Conservation (phyloP, 331 rosid species). For the Stylosanthes scabra region DNA sequence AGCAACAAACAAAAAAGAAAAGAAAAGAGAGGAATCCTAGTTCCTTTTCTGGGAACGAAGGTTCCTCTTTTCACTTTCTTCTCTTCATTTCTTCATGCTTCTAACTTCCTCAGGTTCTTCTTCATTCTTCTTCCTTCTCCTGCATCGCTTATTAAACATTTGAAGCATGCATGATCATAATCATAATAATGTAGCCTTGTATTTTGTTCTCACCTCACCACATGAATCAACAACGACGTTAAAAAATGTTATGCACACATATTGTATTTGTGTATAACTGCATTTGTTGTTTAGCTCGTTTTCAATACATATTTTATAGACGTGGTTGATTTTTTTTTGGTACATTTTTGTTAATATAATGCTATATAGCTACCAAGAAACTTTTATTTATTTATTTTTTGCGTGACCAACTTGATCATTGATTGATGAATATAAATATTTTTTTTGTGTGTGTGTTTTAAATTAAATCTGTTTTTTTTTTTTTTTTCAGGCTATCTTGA, state of each 20-base stretch:
- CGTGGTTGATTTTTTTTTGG: too few relatives aligned
- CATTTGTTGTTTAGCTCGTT: too few relatives aligned
- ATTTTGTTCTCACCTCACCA: not conserved
- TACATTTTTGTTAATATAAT: too few relatives aligned
- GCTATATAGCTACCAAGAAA: not conserved
- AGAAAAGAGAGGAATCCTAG: constrained; percentile 51
- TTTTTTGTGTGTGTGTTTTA: not conserved
- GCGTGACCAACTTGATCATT: not conserved
- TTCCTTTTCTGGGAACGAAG: constrained; percentile 55
- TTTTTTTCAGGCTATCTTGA: constrained; percentile 32
- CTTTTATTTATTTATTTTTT: not conserved
- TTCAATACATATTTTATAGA: too few relatives aligned
- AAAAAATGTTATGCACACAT: too few relatives aligned
- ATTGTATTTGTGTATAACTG: too few relatives aligned
- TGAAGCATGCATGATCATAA: not conserved
- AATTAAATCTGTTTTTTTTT: constrained; percentile 3
- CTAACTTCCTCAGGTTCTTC: constrained; percentile 29
- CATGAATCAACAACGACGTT: not conserved
- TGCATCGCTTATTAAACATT: not conserved
- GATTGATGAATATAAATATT: not conserved
- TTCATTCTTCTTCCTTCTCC: not conserved
- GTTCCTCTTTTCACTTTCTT: constrained; percentile 46
- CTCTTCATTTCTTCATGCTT: constrained; percentile 13
- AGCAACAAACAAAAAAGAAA: constrained; percentile 16
- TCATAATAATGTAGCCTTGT: not conserved